Evolutionary conservation across 495 filamentous ascomycete genomes (phyloP).

Genomic region (Penicillium flavigenum): DNA sequence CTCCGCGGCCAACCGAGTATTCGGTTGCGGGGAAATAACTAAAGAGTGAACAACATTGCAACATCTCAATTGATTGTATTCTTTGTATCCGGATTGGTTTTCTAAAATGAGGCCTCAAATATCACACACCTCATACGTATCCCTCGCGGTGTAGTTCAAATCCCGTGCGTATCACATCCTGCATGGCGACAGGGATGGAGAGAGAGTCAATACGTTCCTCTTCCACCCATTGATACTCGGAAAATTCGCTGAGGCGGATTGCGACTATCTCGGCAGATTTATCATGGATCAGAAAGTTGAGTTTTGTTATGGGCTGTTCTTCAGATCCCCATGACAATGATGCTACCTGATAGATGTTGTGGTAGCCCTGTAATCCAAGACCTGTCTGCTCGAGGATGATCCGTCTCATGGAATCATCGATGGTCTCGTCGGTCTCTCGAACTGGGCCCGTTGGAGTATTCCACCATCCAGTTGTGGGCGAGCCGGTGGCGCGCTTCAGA

Average conservation of each 20-base stretch:
- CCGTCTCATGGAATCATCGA: background rate
- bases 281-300: background rate
- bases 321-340: background rate
- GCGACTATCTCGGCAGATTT: background rate
- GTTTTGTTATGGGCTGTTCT: background rate
- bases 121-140: background rate
- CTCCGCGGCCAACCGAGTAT: constrained; percentile 27
- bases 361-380: background rate
- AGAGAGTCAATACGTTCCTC: too few species aligned
- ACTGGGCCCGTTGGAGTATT: too few species aligned
- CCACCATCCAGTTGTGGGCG: background rate
- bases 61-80: background rate
- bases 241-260: too few species aligned
- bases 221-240: background rate
- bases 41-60: background rate
- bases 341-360: background rate
- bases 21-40: background rate
- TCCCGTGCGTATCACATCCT: background rate
- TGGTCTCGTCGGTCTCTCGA: background rate
- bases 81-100: too few species aligned
- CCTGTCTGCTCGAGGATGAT: background rate
- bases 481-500: background rate
- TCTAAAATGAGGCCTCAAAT: background rate
- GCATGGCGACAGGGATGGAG: background rate
- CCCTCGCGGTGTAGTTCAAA: background rate